Percentiles rank a stretch among this genome's conserved stretches.
Conservation (phyloP, 2,329 filamentous ascomycete genomes). For the Arthrobotrys megalospora region DNA sequence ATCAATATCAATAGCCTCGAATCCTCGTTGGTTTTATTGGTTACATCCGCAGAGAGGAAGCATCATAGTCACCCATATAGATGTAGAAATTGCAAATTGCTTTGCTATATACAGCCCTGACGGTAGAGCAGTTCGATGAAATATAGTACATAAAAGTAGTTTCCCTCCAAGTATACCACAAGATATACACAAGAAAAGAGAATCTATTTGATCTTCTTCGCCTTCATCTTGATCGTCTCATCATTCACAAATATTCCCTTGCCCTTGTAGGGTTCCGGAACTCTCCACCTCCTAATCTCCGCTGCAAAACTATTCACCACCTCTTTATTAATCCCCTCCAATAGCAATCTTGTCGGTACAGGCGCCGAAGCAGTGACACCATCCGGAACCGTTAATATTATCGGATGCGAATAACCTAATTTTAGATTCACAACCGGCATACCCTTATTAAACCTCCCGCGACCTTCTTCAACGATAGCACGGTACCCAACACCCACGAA, state of each 20-base stretch:
- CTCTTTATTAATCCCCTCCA: slow-evolving; percentile 90
- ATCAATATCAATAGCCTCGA: no score
- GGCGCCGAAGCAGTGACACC: slow-evolving; percentile 90
- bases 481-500: slow-evolving; percentile 96
- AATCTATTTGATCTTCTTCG: slow-evolving; percentile 93
- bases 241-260: slow-evolving; percentile 95
- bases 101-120: slow-evolving; percentile 33
- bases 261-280: slow-evolving; percentile 97
- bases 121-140: slow-evolving; percentile 1
- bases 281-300: slow-evolving; percentile 86
- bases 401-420: slow-evolving; percentile 95
- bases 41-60: no score
- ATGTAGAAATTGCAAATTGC: background rate
- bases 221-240: slow-evolving; percentile 97
- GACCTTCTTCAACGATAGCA: slow-evolving; percentile 84
- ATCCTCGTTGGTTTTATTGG: no score
- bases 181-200: slow-evolving; percentile 16
- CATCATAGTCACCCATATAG: background rate
- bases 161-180: slow-evolving; percentile 17
- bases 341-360: slow-evolving; percentile 88
- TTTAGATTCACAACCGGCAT: slow-evolving; percentile 93
- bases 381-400: slow-evolving; percentile 86
- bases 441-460: slow-evolving; percentile 79
- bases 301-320: slow-evolving; percentile 92
- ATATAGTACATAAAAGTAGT: slow-evolving; percentile 53